These are phyloP conservation scores for Starmerella vaccinii DNA, from an alignment of 805 yeast species.

Conservation along the genomic window DNA sequence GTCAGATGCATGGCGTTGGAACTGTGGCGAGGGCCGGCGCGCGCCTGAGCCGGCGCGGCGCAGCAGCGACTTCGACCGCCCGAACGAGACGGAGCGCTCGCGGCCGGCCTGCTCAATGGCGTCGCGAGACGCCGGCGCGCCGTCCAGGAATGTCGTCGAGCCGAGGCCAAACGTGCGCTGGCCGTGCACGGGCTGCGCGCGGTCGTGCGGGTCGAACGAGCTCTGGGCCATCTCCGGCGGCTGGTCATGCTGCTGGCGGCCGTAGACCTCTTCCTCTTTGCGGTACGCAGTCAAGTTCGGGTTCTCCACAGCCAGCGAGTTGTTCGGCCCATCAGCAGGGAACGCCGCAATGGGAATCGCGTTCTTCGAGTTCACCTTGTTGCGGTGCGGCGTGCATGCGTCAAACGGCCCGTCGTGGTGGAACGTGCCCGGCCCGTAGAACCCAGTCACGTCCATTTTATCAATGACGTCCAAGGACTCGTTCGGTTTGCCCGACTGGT, in stretches of 20 bases:
- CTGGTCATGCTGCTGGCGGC: conserved; percentile 35
- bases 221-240: conserved; percentile 18
- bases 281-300: conserved; percentile 33
- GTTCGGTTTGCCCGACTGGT: conserved; percentile 35
- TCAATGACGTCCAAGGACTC: conserved; percentile 82
- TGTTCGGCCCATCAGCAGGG: conserved; percentile 92
- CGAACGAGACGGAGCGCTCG: conserved; percentile 40
- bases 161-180: conserved; percentile 81
- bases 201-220: conserved; percentile 57
- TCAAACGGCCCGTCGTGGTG: conserved; percentile 99
- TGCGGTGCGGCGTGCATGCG: conserved; percentile 95
- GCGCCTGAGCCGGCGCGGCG: conserved; percentile 17
- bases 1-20: conserved; percentile 4
- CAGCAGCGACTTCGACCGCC: conserved; percentile 68
- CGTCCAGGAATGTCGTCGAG: conserved; percentile 83
- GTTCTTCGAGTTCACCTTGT: conserved; percentile 40
- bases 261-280: conserved; percentile 66
- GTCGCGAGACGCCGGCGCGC: conserved; percentile 73
- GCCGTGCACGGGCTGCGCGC: conserved; percentile 73
- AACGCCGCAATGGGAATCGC: conserved; percentile 75
- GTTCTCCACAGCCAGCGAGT: conserved; percentile 61
- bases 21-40: conserved; percentile 6
- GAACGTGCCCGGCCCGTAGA: conserved; percentile 85
- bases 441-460: conserved; percentile 88
- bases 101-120: conserved; percentile 32